Evolutionary conservation across 257 asterid genomes (phyloP).

Genomic region (Nicotiana paniculata): DNA sequence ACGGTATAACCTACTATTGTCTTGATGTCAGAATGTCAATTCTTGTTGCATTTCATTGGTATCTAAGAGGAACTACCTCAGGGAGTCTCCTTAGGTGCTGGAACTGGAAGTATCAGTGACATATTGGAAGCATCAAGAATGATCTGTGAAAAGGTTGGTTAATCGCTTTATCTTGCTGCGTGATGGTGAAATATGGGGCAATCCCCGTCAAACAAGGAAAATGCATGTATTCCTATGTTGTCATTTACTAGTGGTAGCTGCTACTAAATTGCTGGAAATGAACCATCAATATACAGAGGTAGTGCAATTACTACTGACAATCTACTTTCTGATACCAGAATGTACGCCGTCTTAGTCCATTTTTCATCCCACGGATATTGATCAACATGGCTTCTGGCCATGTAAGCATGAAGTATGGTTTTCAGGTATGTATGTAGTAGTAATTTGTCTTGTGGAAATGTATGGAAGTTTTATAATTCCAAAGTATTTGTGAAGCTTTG

Average conservation of each 20-base stretch:
- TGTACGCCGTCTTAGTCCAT: constrained; percentile 87
- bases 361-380: constrained; percentile 89
- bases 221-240: neutral
- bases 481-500: neutral
- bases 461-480: neutral
- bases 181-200: neutral
- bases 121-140: constrained; percentile 81
- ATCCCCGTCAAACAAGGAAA: neutral
- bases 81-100: constrained; percentile 99
- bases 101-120: constrained; percentile 89
- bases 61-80: constrained; percentile 36
- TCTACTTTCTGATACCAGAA: constrained; percentile 42
- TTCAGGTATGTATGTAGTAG: constrained; percentile 48
- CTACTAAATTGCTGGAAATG: neutral
- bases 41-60: constrained; percentile 13
- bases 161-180: neutral
- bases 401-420: constrained; percentile 95
- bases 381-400: constrained; percentile 99
- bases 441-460: neutral
- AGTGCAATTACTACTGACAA: neutral
- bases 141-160: constrained; percentile 75
- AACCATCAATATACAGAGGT: neutral
- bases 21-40: neutral
- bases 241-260: neutral
- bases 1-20: constrained; percentile 49